Evolutionary conservation across 2,329 filamentous ascomycete genomes (phyloP), one percentile per base, ranked within the genome.

Genomic region (Mollisiaceae sp.): DNA sequence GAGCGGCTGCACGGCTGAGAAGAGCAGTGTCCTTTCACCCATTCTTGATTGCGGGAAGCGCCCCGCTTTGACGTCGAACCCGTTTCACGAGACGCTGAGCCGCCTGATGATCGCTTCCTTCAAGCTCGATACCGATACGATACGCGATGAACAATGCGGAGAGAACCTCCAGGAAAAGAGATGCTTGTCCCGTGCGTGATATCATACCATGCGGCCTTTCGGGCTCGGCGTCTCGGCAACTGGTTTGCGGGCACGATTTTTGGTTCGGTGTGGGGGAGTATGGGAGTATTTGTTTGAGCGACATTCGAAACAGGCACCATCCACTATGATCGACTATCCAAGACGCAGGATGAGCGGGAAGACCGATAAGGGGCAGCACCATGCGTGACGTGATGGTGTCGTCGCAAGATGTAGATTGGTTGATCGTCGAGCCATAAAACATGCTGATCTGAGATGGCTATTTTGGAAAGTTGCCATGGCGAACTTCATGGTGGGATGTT

Each of bases 21-120:
- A 32, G 15, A 18, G 45, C n/a, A 35, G n/a, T 55, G 27, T 35
- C 20, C 35, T 39, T 59, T 11, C 47, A 41, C 32, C 43, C 52
- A 47, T 63, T 32, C 27, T 15, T 67, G 64, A 63, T 65, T 66
- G 58, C 32, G 15, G 58, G 64, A 56, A 36, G 20, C 32, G 36
- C 55, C 32, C 32, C 55, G 55, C 55, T 38, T 41, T 22, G 55
- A 57, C 50, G 12, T 35, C 50, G 50, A 54, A 24, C 22, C 5
- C 18, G 55, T 57, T 57, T 57, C 55, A 39, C 55, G 55, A 57
- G 36, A 36, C 55, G 55, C 55, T 57, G 55, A 57, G 55, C 55
- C 55, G 55, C 55, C 55, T 57, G 32, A 57, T 57, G 32, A 57
- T 57, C 32, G 20, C 20, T n/a, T 38, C 20, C 20, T 39, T 35